Evolutionary conservation across 2,329 filamentous ascomycete genomes (phyloP), one percentile per base, ranked within the genome.

Genomic region (Knoxdaviesia capensis): DNA sequence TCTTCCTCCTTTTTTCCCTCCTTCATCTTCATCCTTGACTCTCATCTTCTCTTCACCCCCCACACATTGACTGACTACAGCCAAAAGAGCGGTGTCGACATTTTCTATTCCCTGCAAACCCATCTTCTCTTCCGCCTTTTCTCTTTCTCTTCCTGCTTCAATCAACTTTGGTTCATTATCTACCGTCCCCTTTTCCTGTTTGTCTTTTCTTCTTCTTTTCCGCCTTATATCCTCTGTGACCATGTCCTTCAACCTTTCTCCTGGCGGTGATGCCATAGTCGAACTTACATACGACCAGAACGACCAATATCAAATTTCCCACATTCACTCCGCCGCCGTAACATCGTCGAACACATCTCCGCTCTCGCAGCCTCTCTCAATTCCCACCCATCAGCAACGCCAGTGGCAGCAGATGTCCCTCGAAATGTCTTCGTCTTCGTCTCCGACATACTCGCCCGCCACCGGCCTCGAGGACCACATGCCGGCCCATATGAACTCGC

Each of bases 241-340:
- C 39, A 46, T 46, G 42, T 46, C 44, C 36, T 44, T 45, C 41
- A 40, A 45, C 40, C 38, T 28, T 34, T 39, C 46, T 36, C 39
- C 32, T 55, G 65, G 64, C 59, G 66, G 65, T 58, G 71, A 77
- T 57, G 69, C 64, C 55, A 65, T 77, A 54, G 55, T 77, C 54
- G 72, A 77, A 54, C 63, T 77, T 54, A 66, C 60, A 51, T 77
- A 68, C 60, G 69, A 77, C 56, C 66, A 66, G 53, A 65, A 67
- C 59, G 64, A 71, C 50, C 66, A 66, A 54, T 71, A 71, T 53
- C 64, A 67, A 48, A 3, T 20, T 20, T 20, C 20, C 20, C 20
- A 20, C 20, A 20, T 20, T 20, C 64, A 63, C 61, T 41, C 62
- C 62, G 57, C 50, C 59, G 56, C 48, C 59, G 57, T 45, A 58